These are phyloP conservation scores for Harrya chromipes DNA, from an alignment of 768 basidiomycete genomes.

Conservation along the genomic window DNA sequence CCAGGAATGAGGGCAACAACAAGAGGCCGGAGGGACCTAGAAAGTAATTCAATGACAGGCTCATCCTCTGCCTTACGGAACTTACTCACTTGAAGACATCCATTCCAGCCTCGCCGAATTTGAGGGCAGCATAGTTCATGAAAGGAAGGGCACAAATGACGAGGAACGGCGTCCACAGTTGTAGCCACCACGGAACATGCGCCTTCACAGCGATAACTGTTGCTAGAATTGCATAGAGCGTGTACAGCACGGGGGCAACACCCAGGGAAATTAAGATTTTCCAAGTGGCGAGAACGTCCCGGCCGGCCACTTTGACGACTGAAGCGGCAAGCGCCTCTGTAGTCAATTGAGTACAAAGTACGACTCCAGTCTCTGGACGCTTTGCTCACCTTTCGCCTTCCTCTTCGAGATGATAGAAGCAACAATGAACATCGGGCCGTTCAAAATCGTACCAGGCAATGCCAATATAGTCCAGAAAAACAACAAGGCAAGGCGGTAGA, in stretches of 20 bases:
- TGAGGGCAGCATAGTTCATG: conserved; percentile 89
- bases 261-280: conserved; percentile 93
- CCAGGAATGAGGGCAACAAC: conserved; percentile 86
- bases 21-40: conserved; percentile 85
- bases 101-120: conserved; percentile 97
- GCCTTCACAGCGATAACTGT: conserved; percentile 69
- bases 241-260: conserved; percentile 83
- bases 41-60: conserved; percentile 9
- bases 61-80: not conserved
- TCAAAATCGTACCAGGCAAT: conserved; percentile 86
- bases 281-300: conserved; percentile 97
- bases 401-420: conserved; percentile 83
- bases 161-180: conserved; percentile 72
- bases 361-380: not conserved
- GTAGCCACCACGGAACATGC: conserved; percentile 58
- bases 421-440: conserved; percentile 89
- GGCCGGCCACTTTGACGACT: conserved; percentile 90
- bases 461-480: conserved; percentile 80
- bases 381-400: conserved; percentile 76
- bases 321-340: conserved; percentile 95
- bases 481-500: conserved; percentile 78
- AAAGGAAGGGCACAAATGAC: conserved; percentile 75
- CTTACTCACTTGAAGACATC: conserved; percentile 89
- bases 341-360: not conserved
- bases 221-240: conserved; percentile 78